Base-by-base conservation (phyloP, 2,329 filamentous ascomycete genomes). In the Cladophialophora psammophila region DNA sequence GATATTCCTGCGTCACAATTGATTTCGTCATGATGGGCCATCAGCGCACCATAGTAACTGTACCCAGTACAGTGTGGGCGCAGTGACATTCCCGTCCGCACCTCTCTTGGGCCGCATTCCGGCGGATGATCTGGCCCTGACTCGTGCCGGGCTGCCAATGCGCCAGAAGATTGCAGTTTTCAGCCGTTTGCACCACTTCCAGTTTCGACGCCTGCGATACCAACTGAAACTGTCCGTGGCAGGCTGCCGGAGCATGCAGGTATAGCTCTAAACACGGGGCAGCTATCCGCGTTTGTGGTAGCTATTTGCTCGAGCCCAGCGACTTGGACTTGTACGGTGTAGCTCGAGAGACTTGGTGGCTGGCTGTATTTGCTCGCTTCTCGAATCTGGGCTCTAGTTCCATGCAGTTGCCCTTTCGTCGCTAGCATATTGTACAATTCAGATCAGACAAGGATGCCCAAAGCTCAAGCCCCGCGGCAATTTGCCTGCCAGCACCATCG, bases 351-450 rank as follows among this genome's bases (percentile, higher is more conserved):
- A 32, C 31, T 63, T 42, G 13, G 55, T 53, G 54, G 38, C 38
- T 57, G 32, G 40, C 45, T 31, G 59, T 20, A 31, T 31, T 50
- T 50, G 45, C 32, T 63, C 60, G 34, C 54, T 63, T 55, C 38
- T 63, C 60, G 60, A 63, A 56, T 55, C 32, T 55, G 18, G 52
- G 18, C 20, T 40, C n/a, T 10, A 50, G 26, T 63, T 63, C 60
- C 36, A 63, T 63, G 60, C 40, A 56, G 36, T n/a, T 63, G 20
- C 60, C 52, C 50, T 63, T 63, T 56, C 50, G 52, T 48, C n/a
- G 36, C 60, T 63, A 63, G 60, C 60, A 26, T 50, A 12, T n/a
- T 40, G 59, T 8, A 20, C 34, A 36, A 36, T 52, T 60, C 4
- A 12, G 52, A 38, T 55, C 52, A 36, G 52, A 55, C 52, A 26